These are phyloP conservation scores for Coniophora puteana DNA, from an alignment of 1,284 basidiomycete genomes.

Conservation along the genomic window DNA sequence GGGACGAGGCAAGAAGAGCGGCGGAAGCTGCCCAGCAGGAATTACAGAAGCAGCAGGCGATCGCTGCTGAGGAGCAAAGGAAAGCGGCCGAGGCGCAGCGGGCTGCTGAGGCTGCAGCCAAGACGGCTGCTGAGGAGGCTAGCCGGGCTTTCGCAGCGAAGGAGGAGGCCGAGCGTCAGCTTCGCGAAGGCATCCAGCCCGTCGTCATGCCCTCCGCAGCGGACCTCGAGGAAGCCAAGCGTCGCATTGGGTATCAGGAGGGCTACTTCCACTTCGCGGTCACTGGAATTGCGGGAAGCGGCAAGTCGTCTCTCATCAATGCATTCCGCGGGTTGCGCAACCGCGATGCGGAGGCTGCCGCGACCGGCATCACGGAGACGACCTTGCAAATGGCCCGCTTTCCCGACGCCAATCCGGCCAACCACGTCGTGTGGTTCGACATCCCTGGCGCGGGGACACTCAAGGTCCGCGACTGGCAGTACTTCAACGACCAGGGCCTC, in stretches of 20 bases:
- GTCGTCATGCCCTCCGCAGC: conserved; percentile 23
- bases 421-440: conserved; percentile 31
- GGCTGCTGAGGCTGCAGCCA: conserved; percentile 21
- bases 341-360: conserved; percentile 23
- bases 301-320: conserved; percentile 34
- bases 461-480: conserved; percentile 30
- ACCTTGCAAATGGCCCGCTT: conserved; percentile 26
- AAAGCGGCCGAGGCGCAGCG: conserved; percentile 15
- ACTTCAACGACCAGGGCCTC: conserved; percentile 34
- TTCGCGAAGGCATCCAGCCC: conserved; percentile 25
- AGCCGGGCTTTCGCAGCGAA: conserved; percentile 14
- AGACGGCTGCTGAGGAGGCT: conserved; percentile 19
- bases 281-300: conserved; percentile 30
- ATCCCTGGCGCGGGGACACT: conserved; percentile 33
- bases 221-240: conserved; percentile 22
- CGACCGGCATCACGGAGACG: conserved; percentile 27
- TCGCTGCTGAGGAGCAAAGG: conserved; percentile 18
- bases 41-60: conserved; percentile 18
- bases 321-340: conserved; percentile 27
- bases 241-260: conserved; percentile 20
- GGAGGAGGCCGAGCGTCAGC: conserved; percentile 16
- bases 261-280: conserved; percentile 28
- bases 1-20: conserved; percentile 22
- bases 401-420: conserved; percentile 18
- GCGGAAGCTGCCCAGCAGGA: conserved; percentile 22